Evolutionary conservation across 768 basidiomycete species (phyloP), one percentile per base, ranked within the genome.

Genomic region (Auricularia auricula-judae): DNA sequence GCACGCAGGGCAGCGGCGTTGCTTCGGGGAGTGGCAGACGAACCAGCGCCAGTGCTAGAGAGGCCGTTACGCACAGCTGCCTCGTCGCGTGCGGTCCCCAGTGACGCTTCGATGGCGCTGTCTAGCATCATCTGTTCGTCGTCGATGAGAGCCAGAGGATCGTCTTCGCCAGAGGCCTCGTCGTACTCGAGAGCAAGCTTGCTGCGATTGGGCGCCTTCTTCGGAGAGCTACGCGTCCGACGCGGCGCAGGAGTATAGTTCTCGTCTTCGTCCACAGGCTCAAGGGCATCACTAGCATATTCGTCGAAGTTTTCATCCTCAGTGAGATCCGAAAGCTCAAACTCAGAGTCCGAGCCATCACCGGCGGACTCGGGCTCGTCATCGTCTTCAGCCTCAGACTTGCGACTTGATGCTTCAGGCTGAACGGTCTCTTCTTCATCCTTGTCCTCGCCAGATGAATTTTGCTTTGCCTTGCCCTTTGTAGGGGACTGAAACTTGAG

Each of bases 261-360:
- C 29, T 56, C 64, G 39, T 60, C 63, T 16, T 66, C 66, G 29
- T 67, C 65, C 21, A 66, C 67, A 0, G 65, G 68, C 18, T 77
- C 75, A 11, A 63, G 67, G 12, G 66, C 70, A 39, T 71, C 71
- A 18, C 66, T 65, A 1, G 21, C 36, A 56, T 75, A 73, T 21
- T 71, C 68, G 2, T 72, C 71, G 39, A 69, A 69, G 54, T 67
- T 67, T 7, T 68, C 68, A 36, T 39, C 79, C 76, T 53, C 77
- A 77, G 33, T 78, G 77, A 21, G 65, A 33, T 71, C 71, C 33
- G 80, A 79, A 3, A 65, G 76, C 51, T 81, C 76, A 67, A 86
- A 88, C 64, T 87, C 86, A 47, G 88, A 88, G 34, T 79, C 85
- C 71, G 80, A 83, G 63, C 77, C 80, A 5, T 29, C 56, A 7